Evolutionary conservation across 176 grass and related monocot genomes (phyloP).

Genomic region (Panicum miliaceum): DNA sequence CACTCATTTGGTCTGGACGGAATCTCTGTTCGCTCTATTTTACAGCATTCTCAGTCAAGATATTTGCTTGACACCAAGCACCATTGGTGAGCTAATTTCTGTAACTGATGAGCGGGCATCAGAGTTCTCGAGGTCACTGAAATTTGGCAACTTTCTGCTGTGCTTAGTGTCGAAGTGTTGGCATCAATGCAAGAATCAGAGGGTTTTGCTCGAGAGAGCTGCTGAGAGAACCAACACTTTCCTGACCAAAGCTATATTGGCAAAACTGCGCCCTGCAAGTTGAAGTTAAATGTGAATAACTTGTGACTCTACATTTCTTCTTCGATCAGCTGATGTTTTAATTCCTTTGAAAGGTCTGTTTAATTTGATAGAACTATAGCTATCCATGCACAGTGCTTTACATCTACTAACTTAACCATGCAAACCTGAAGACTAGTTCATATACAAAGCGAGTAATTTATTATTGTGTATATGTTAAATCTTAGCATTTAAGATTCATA

Average conservation of each 20-base stretch:
- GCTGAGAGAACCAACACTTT: constrained; percentile 66
- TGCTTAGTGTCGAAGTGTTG: constrained; percentile 66
- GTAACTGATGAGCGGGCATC: constrained; percentile 58
- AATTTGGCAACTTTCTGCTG: constrained; percentile 80
- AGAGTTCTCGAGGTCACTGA: constrained; percentile 62
- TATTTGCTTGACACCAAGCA: constrained; percentile 66
- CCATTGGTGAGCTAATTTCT: constrained; percentile 47
- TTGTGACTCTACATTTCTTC: constrained; percentile 30
- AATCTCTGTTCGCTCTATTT: constrained; percentile 70
- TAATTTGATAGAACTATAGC: background rate
- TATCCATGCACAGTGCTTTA: background rate
- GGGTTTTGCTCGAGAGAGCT: constrained; percentile 61
- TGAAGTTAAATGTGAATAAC: constrained; percentile 16
- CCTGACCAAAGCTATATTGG: constrained; percentile 80
- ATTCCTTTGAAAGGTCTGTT: background rate
- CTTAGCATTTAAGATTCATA: background rate
- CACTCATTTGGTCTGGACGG: constrained; percentile 67
- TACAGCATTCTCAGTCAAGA: constrained; percentile 75
- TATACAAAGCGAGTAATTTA: constrained; percentile 1
- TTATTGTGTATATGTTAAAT: constrained; percentile 2
- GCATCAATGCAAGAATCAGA: constrained; percentile 51
- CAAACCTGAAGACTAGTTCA: constrained; percentile 28
- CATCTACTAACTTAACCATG: background rate
- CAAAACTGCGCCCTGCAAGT: constrained; percentile 56
- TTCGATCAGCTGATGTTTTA: constrained; percentile 22